Percentiles rank a stretch among this genome's conserved stretches.
Evolutionary conservation across 2,329 filamentous ascomycete genomes (phyloP).

Genomic region (Venturia asperata): DNA sequence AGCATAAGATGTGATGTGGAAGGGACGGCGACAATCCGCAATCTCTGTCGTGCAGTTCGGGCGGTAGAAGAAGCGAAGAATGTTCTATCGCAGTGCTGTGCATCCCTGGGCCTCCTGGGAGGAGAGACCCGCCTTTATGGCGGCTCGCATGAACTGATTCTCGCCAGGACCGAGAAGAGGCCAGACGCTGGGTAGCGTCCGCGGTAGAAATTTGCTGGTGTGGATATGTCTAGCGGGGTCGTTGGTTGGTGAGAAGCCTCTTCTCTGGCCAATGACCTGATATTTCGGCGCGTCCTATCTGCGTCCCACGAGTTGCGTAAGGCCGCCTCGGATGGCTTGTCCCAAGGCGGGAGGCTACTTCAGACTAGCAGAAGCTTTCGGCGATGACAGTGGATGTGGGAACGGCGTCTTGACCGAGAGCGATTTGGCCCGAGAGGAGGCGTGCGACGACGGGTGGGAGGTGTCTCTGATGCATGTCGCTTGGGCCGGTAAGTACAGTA

Average conservation of each 20-base stretch:
- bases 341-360: background rate
- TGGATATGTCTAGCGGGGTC: background rate
- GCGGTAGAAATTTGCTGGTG: conserved; percentile 4
- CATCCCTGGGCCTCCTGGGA: background rate
- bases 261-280: background rate
- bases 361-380: background rate
- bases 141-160: background rate
- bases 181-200: background rate
- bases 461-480: background rate
- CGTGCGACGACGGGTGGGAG: background rate
- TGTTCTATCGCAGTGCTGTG: background rate
- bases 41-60: background rate
- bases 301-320: background rate
- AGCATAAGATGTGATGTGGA: conserved; percentile 2
- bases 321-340: background rate
- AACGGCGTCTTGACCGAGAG: conserved; percentile 2
- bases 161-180: background rate
- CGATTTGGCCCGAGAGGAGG: background rate
- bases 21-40: conserved; percentile 10
- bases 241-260: background rate
- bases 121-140: conserved; percentile 9
- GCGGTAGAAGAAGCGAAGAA: background rate
- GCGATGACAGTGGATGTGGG: background rate
- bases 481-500: background rate
- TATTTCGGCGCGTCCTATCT: background rate